Evolutionary conservation across 164 flowering plant genomes (phyloP).

Genomic region (Chloranthus sessilifolius): DNA sequence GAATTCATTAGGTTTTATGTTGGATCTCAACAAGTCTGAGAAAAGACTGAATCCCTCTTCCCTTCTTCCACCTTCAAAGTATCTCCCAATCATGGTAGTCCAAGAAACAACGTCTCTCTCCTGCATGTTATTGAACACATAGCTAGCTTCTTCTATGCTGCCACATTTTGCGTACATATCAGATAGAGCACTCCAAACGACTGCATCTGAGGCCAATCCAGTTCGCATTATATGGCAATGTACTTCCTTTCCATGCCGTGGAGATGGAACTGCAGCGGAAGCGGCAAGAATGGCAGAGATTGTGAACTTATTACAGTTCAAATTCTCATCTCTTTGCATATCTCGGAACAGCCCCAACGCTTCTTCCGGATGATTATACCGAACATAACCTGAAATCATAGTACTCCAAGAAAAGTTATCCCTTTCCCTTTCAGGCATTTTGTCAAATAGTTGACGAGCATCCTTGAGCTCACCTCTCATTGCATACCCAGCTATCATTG

Average conservation of each 20-base stretch:
- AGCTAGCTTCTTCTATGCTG: conserved; percentile 22
- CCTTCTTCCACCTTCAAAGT: conserved; percentile 21
- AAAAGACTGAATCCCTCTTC: conserved; percentile 26
- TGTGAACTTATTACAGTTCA: conserved; percentile 20
- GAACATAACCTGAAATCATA: conserved; percentile 31
- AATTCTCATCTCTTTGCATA: conserved; percentile 14
- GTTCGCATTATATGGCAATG: conserved; percentile 24
- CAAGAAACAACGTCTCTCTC: conserved; percentile 28
- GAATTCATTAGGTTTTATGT: conserved; percentile 27
- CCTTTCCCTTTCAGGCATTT: conserved; percentile 21
- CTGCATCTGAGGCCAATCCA: conserved; percentile 21
- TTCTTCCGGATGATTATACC: conserved; percentile 14
- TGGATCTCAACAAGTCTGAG: conserved; percentile 16
- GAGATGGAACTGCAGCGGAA: conserved; percentile 20
- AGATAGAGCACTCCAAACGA: conserved; percentile 29
- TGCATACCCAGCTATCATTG: conserved; percentile 21
- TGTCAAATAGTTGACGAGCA: conserved; percentile 19
- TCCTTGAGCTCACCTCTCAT: conserved; percentile 19
- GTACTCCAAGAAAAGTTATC: conserved; percentile 31
- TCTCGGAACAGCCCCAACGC: conserved; percentile 21
- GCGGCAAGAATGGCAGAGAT: conserved; percentile 26
- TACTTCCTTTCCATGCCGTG: conserved; percentile 23
- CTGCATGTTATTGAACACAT: conserved; percentile 18
- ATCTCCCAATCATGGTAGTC: conserved; percentile 32
- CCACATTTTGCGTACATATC: conserved; percentile 34